Percentiles rank a stretch among this genome's conserved stretches.
These are phyloP conservation scores for Rhodotorula babjevae DNA, from an alignment of 768 basidiomycete genomes.

Conservation along the genomic window DNA sequence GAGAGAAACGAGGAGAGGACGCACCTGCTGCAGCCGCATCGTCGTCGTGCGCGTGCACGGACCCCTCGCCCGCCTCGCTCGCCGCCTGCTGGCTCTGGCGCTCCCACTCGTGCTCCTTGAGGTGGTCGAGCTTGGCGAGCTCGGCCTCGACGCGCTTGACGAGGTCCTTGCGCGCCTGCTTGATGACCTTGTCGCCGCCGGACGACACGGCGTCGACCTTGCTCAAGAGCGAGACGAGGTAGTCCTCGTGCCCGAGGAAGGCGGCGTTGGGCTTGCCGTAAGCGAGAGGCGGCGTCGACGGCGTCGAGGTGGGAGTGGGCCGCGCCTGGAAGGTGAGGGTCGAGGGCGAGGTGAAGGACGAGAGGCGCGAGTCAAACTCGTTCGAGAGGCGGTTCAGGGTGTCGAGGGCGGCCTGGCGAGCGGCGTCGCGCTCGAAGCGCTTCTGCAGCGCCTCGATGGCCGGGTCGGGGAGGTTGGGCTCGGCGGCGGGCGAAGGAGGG, in stretches of 20 bases:
- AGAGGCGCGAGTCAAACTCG: conserved; percentile 53
- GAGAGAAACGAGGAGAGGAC: neutral
- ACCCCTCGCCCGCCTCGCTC: neutral
- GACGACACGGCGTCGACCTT: conserved; percentile 26
- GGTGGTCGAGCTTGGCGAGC: conserved; percentile 16
- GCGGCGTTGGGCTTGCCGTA: conserved; percentile 52
- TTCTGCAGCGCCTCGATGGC: neutral
- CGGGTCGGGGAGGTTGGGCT: neutral
- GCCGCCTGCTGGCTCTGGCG: neutral
- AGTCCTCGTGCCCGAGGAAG: conserved; percentile 31
- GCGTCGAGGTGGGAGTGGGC: neutral
- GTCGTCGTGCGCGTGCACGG: neutral
- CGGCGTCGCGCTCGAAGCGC: conserved; percentile 10
- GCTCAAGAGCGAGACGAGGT: conserved; percentile 25
- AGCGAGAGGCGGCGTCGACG: conserved; percentile 49
- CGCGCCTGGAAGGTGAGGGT: conserved; percentile 45
- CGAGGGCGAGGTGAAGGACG: conserved; percentile 47
- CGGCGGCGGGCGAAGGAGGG: no score
- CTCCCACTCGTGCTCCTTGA: conserved; percentile 30
- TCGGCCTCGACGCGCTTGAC: conserved; percentile 27
- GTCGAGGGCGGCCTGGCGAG: conserved; percentile 45
- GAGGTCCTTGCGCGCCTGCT: conserved; percentile 31
- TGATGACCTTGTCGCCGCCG: conserved; percentile 22
- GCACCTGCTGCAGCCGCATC: neutral
- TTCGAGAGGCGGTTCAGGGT: conserved; percentile 50